Evolutionary conservation across 805 yeast genomes (phyloP).

Genomic region (Hyphopichia homilentoma): DNA sequence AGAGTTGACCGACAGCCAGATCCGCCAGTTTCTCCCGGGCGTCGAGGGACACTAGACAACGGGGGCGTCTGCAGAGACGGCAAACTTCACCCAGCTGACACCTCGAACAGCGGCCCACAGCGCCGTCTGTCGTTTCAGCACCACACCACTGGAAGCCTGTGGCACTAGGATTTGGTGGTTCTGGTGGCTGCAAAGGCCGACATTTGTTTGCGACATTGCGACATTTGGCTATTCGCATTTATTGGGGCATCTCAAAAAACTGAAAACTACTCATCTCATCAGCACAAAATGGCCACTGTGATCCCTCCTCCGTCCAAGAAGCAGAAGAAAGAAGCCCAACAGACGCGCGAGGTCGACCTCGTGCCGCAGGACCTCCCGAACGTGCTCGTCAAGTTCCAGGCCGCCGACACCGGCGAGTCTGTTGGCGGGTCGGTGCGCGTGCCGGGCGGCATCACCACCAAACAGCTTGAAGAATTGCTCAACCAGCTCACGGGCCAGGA

Average conservation of each 20-base stretch:
- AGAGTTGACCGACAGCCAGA: conserved; percentile 9
- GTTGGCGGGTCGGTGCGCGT: conserved; percentile 85
- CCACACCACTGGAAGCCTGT: too few species aligned
- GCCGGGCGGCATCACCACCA: conserved; percentile 82
- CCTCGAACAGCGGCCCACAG: too few species aligned
- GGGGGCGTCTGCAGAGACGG: too few species aligned
- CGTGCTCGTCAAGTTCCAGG: conserved; percentile 84
- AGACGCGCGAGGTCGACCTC: conserved; percentile 68
- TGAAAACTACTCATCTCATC: too few species aligned
- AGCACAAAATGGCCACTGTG: conserved; percentile 77
- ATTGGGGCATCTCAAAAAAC: too few species aligned
- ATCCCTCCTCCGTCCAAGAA: conserved; percentile 92
- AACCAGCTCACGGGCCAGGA: conserved; percentile 76
- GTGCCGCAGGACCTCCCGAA: conserved; percentile 80
- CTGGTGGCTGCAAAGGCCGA: too few species aligned
- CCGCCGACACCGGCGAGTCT: conserved; percentile 86
- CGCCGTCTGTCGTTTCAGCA: too few species aligned
- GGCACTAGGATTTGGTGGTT: too few species aligned
- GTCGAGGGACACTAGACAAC: too few species aligned
- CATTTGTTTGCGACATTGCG: too few species aligned
- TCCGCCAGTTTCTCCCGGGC: neutral
- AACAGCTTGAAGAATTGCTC: conserved; percentile 82
- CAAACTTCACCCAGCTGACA: too few species aligned
- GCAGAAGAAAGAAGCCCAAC: conserved; percentile 79
- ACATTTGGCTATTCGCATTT: too few species aligned